These are phyloP conservation scores for Fragaria iinumae DNA, from an alignment of 306 rosid genomes.

Conservation along the genomic window DNA sequence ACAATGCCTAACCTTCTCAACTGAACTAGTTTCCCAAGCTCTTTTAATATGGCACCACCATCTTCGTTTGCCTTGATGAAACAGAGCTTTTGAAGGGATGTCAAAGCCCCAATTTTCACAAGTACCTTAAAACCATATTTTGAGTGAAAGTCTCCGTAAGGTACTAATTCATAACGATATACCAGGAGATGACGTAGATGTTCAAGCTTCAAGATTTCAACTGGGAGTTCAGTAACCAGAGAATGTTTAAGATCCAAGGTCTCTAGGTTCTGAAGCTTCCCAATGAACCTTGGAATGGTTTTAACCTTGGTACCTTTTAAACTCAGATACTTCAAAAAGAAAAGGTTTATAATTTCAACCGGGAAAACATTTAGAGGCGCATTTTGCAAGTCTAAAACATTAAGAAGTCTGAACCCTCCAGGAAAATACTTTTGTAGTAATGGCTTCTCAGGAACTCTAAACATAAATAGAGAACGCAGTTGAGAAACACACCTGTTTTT, in stretches of 20 bases:
- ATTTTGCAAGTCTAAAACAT: constrained; percentile 26
- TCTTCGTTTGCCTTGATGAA: constrained; percentile 21
- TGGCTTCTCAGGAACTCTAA: constrained; percentile 32
- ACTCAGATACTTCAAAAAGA: constrained; percentile 28
- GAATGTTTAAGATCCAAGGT: constrained; percentile 33
- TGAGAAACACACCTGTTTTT: constrained; percentile 43
- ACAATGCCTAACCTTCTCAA: constrained; percentile 31
- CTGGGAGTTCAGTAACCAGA: constrained; percentile 23
- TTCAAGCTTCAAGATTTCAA: constrained; percentile 25
- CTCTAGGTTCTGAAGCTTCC: constrained; percentile 33
- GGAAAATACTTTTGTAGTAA: background rate
- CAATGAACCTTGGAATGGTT: constrained; percentile 18
- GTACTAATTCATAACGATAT: constrained; percentile 19
- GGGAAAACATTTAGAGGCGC: constrained; percentile 23
- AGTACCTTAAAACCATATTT: constrained; percentile 22
- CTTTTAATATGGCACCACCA: constrained; percentile 9
- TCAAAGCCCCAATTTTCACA: constrained; percentile 19
- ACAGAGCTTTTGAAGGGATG: constrained; percentile 35
- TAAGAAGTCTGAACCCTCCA: constrained; percentile 19
- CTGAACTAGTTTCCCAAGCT: constrained; percentile 26
- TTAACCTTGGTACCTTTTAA: constrained; percentile 28
- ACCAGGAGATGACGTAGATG: constrained; percentile 30
- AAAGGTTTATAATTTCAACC: constrained; percentile 9
- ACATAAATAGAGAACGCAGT: constrained; percentile 56
- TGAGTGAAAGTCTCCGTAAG: background rate